Percentiles rank a stretch among this genome's conserved stretches.
These are phyloP conservation scores for Erythrophleum fordii DNA, from an alignment of 306 rosid species.

Conservation along the genomic window DNA sequence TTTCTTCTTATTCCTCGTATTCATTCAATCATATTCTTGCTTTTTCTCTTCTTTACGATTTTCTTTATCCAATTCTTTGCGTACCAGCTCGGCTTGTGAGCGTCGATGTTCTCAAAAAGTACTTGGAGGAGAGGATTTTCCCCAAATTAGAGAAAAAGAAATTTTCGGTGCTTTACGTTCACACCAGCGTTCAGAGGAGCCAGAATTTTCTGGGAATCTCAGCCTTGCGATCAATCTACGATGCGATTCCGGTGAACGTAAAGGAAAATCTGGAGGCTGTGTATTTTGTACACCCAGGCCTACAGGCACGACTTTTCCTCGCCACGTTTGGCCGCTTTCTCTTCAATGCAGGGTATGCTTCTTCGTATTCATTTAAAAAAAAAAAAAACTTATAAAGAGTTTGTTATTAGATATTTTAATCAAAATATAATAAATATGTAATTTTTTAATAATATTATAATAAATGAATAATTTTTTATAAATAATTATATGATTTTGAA, in stretches of 20 bases:
- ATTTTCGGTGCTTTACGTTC: slow-evolving; percentile 74
- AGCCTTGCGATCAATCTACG: slow-evolving; percentile 72
- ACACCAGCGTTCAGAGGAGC: slow-evolving; percentile 73
- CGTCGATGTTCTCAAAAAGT: slow-evolving; percentile 63
- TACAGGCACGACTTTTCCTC: slow-evolving; percentile 82
- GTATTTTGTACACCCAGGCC: slow-evolving; percentile 78
- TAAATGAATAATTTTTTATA: too few relatives aligned
- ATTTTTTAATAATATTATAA: too few relatives aligned
- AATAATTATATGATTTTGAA: too few relatives aligned
- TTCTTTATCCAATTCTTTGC: background rate
- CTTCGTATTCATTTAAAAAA: too few relatives aligned
- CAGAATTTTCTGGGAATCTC: slow-evolving; percentile 92
- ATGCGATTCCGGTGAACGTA: slow-evolving; percentile 69
- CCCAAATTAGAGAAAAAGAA: slow-evolving; percentile 63
- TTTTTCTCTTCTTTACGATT: background rate
- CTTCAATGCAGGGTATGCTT: slow-evolving; percentile 70
- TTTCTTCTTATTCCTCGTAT: background rate
- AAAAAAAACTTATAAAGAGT: too few relatives aligned
- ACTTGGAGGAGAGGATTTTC: slow-evolving; percentile 72
- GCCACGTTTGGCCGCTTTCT: slow-evolving; percentile 90
- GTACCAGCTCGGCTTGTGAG: slow-evolving; percentile 66
- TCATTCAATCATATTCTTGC: background rate
- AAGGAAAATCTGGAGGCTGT: slow-evolving; percentile 79
- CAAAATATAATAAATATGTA: too few relatives aligned
- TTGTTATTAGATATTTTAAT: too few relatives aligned